Evolutionary conservation across 1,139 yeast species (phyloP).

Genomic region (Kodamaea derodonti): DNA sequence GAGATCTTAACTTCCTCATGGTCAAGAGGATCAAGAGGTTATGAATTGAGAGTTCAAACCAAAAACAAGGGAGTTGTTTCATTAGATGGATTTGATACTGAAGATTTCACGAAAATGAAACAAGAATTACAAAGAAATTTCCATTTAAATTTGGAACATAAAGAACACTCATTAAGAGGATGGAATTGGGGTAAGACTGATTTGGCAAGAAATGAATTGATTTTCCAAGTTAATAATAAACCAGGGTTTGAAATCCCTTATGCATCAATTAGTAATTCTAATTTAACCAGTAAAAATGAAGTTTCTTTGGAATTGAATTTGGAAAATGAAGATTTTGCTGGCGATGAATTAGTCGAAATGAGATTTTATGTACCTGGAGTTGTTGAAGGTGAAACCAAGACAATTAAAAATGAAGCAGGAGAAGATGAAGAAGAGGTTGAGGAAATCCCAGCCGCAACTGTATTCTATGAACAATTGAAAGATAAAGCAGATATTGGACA

Average conservation of each 20-base stretch:
- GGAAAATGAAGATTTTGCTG: constrained; percentile 63
- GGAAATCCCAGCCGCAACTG: constrained; percentile 73
- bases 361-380: constrained; percentile 89
- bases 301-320: constrained; percentile 85
- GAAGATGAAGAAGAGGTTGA: constrained; percentile 33
- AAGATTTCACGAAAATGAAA: constrained; percentile 77
- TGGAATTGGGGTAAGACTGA: constrained; percentile 99
- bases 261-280: constrained; percentile 74
- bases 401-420: constrained; percentile 32
- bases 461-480: constrained; percentile 84
- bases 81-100: constrained; percentile 86
- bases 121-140: constrained; percentile 81
- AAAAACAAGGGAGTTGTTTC: constrained; percentile 82
- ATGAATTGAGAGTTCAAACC: constrained; percentile 83
- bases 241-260: constrained; percentile 94
- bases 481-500: constrained; percentile 97
- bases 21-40: constrained; percentile 94
- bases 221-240: constrained; percentile 80
- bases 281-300: constrained; percentile 88
- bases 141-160: constrained; percentile 66
- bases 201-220: constrained; percentile 85
- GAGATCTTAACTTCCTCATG: constrained; percentile 79
- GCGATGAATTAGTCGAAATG: constrained; percentile 94
- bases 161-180: constrained; percentile 91
- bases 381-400: constrained; percentile 44